Percentiles rank a stretch among this genome's conserved stretches.
These are phyloP conservation scores for Flammula alnicola DNA, from an alignment of 1,284 basidiomycete genomes.

Conservation along the genomic window DNA sequence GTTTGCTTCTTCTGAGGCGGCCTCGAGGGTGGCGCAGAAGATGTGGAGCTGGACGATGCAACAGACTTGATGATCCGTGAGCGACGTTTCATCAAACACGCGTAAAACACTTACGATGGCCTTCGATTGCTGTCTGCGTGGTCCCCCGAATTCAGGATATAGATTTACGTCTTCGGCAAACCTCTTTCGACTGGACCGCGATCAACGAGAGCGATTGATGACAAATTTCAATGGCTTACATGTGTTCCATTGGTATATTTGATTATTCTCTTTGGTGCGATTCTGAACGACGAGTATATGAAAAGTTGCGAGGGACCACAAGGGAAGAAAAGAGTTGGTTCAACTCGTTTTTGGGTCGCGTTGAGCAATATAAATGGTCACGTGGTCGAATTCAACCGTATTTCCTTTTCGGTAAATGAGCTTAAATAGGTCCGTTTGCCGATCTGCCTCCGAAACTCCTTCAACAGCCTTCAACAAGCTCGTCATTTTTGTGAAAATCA, in stretches of 20 bases:
- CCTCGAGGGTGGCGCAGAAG: constrained; percentile 15
- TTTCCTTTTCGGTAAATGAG: constrained; percentile 19
- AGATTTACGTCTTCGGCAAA: constrained; percentile 30
- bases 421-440: too few species aligned
- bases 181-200: constrained; percentile 31
- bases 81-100: not conserved
- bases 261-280: too few species aligned
- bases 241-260: constrained; percentile 35
- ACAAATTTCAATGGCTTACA: constrained; percentile 48
- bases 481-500: too few species aligned
- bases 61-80: constrained; percentile 29
- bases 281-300: too few species aligned
- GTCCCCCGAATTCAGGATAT: constrained; percentile 34
- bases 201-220: constrained; percentile 25
- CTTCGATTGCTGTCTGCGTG: constrained; percentile 24
- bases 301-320: too few species aligned
- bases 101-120: constrained; percentile 30
- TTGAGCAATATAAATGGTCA: too few species aligned
- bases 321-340: too few species aligned
- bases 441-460: too few species aligned
- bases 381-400: too few species aligned
- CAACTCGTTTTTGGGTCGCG: too few species aligned
- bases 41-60: constrained; percentile 22
- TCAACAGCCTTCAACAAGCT: too few species aligned
- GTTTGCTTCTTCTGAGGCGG: constrained; percentile 13